Base-by-base conservation (phyloP, 2,329 filamentous ascomycete genomes). In the Leptographium flavum region DNA sequence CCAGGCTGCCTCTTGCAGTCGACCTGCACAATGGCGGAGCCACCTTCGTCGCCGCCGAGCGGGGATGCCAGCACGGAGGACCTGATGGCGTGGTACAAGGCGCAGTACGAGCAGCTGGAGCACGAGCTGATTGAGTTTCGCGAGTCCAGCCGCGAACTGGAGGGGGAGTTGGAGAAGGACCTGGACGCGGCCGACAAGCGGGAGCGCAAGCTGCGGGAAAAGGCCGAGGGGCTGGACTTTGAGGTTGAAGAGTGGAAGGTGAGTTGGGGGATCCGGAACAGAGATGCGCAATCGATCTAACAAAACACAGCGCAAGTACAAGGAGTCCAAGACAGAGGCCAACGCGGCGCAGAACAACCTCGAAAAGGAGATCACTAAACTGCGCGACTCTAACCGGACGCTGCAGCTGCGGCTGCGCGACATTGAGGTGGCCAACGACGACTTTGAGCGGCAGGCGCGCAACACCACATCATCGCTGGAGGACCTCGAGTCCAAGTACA, bases 191-290 rank as follows among this genome's bases (percentile, higher is more conserved):
- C 88, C 38, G 92, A 98, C 70, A 94, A 94, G 68, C 78, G 87
- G 56, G 90, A 96, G 66, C 76, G 87, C 51, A 71, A 79, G 52
- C 65, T 95, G 55, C 81, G 88, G 61, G 83, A 94, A 62, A 94
- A 90, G 67, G 83, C 86, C 1, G 90, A 96, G 62, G 74, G 72
- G 32, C 63, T 94, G 51, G 78, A 74, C 42, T 98, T 87, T 58
- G 88, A 96, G 62, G 88, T 92, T 1, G 87, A 96, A 47, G 92
- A 98, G 65, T 98, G 92, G 92, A 96, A 96, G 80, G 87, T 90
- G 68, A 63, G 75, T 55, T 19, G 14, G 4, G 14, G 25, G 6
- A n/a, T 1, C 17, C 4, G 11, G 13, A 6, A 25, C 4, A 32
- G 5, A n/a, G n/a, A 5, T n/a, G 21, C 15, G 49, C 50, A 41